These are phyloP conservation scores for Mucor saturninus DNA, from an alignment of 371 early-diverging fungal species.

Conservation along the genomic window DNA sequence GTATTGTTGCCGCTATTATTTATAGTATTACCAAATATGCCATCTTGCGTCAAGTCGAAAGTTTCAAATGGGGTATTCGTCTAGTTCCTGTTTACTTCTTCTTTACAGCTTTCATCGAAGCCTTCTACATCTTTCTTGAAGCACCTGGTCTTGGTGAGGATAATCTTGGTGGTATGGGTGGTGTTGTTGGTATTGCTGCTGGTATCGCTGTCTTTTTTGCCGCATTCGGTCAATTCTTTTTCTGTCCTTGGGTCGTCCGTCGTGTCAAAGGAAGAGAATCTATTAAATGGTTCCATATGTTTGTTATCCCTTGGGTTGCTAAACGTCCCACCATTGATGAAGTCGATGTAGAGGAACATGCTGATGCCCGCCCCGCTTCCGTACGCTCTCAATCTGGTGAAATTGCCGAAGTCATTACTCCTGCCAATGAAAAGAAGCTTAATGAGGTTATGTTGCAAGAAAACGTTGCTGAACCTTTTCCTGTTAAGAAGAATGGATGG, in stretches of 20 bases:
- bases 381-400: conserved; percentile 24
- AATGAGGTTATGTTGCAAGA: background rate
- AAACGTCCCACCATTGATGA: conserved; percentile 44
- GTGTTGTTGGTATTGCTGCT: conserved; percentile 54
- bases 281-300: conserved; percentile 73
- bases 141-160: conserved; percentile 54
- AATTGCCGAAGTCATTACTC: conserved; percentile 7
- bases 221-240: conserved; percentile 63
- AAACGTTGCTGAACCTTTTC: background rate
- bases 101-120: conserved; percentile 69
- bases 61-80: conserved; percentile 74
- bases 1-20: conserved; percentile 67
- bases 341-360: conserved; percentile 23
- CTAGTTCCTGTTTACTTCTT: conserved; percentile 85
- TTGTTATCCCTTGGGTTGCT: conserved; percentile 57
- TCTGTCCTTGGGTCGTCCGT: conserved; percentile 70
- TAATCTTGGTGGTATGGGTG: conserved; percentile 42
- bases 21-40: conserved; percentile 70
- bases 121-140: conserved; percentile 80
- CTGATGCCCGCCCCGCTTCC: conserved; percentile 48
- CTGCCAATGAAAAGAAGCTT: conserved; percentile 1
- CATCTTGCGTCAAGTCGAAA: conserved; percentile 66
- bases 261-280: conserved; percentile 66
- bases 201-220: conserved; percentile 38
- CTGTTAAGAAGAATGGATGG: background rate